phyloP scores from a whole-genome alignment of 1,284 basidiomycete genomes.

The Tetrapyrgos nigripes region DNA sequence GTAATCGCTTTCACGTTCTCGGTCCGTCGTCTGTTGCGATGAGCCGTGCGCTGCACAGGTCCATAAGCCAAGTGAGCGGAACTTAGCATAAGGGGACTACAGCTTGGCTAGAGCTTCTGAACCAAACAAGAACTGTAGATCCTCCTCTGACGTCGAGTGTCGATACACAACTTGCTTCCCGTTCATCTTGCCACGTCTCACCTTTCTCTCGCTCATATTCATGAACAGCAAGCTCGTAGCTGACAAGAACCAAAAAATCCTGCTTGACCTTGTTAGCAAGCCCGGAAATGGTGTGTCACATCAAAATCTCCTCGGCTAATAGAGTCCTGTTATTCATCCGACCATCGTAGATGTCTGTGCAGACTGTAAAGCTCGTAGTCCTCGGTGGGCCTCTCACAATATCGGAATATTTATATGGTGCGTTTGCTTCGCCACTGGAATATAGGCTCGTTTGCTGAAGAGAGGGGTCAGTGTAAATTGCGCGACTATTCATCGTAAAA shows the following conservation, averaged over 20 bases:
- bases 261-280: conserved; percentile 68
- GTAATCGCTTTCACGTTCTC: no score
- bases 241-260: conserved; percentile 71
- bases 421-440: conserved; percentile 20
- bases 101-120: background rate
- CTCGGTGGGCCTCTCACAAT: conserved; percentile 85
- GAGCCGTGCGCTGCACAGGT: no score
- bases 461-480: conserved; percentile 70
- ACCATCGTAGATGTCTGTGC: conserved; percentile 74
- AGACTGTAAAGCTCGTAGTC: conserved; percentile 80
- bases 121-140: background rate
- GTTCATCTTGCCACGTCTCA: background rate
- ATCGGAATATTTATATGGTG: conserved; percentile 85
- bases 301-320: conserved; percentile 13
- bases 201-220: background rate
- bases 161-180: background rate
- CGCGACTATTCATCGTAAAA: conserved; percentile 87
- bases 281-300: conserved; percentile 76
- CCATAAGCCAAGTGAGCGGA: no score
- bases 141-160: background rate
- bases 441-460: background rate
- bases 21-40: no score
- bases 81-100: background rate
- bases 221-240: conserved; percentile 44
- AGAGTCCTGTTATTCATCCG: conserved; percentile 10